Evolutionary conservation across 1,284 basidiomycete species (phyloP).

Genomic region (Ustilago nuda): DNA sequence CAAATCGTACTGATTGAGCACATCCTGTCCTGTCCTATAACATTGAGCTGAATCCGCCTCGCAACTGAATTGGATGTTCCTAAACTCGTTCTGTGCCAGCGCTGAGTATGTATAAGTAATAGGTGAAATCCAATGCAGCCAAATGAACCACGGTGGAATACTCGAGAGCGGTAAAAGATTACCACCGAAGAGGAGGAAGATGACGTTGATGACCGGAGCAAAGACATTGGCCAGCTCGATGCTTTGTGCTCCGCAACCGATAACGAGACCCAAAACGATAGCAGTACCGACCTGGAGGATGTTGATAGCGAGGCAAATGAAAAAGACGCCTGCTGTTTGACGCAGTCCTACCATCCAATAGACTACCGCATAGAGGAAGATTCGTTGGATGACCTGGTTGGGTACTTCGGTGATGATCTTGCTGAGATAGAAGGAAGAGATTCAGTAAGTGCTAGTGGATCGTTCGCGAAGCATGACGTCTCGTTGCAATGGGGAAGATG

Average conservation of each 20-base stretch:
- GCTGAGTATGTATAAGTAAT: conserved; percentile 58
- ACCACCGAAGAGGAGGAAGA: conserved; percentile 57
- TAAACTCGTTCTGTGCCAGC: conserved; percentile 53
- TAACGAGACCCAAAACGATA: conserved; percentile 42
- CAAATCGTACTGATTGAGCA: conserved; percentile 53
- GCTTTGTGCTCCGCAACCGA: conserved; percentile 39
- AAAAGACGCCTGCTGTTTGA: conserved; percentile 34
- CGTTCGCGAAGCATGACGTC: conserved; percentile 54
- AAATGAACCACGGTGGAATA: conserved; percentile 57
- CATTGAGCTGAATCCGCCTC: conserved; percentile 38
- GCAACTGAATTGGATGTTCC: conserved; percentile 33
- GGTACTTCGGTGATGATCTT: conserved; percentile 55
- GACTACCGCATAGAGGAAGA: conserved; percentile 32
- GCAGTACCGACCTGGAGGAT: conserved; percentile 37
- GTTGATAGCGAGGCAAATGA: conserved; percentile 56
- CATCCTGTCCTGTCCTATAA: conserved; percentile 51
- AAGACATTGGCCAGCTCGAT: conserved; percentile 56
- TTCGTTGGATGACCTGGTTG: conserved; percentile 42
- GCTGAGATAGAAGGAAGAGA: conserved; percentile 49
- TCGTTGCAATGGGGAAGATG: conserved; percentile 52
- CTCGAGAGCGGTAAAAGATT: conserved; percentile 49
- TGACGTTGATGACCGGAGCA: conserved; percentile 58
- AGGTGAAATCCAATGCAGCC: conserved; percentile 55
- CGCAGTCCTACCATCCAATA: conserved; percentile 57
- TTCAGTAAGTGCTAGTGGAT: conserved; percentile 50